Percentiles rank a stretch among this genome's conserved stretches.
Conservation (phyloP, 331 rosid species). For the Phaseolus coccineus region DNA sequence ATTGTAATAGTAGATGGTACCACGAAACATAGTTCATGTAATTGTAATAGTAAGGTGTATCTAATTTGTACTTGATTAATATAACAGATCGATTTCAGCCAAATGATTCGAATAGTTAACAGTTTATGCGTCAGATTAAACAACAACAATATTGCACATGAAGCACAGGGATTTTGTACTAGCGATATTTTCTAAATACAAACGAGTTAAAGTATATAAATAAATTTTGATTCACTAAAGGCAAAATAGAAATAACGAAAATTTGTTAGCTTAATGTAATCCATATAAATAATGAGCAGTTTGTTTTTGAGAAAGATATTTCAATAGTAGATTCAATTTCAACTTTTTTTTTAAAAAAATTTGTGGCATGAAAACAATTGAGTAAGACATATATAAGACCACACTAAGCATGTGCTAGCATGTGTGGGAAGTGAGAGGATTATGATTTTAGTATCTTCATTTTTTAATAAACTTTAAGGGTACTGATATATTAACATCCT, state of each 20-base stretch:
- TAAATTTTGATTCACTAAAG: too few species aligned
- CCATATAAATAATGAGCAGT: too few species aligned
- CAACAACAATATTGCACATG: neutral
- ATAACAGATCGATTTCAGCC: constrained; percentile 1
- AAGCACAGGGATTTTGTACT: neutral
- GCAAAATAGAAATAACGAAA: too few species aligned
- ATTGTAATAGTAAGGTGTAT: constrained; percentile 1
- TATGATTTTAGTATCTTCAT: constrained; percentile 28
- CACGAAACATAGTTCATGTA: neutral
- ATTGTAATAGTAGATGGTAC: neutral
- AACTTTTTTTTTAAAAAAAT: neutral
- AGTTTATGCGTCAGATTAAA: neutral
- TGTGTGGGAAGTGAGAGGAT: constrained; percentile 35
- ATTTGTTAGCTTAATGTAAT: too few species aligned
- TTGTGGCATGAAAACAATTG: neutral
- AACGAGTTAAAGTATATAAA: neutral
- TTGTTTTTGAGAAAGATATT: too few species aligned
- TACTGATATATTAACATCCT: too few species aligned
- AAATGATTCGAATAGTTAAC: neutral
- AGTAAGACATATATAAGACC: constrained; percentile 2
- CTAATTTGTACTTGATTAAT: neutral
- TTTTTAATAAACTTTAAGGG: too few species aligned
- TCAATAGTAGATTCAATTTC: neutral
- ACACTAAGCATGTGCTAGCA: constrained; percentile 42
- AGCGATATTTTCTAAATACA: neutral